Evolutionary conservation across 2,329 filamentous ascomycete genomes (phyloP).

Genomic region (Xylariomycetidae sp.): DNA sequence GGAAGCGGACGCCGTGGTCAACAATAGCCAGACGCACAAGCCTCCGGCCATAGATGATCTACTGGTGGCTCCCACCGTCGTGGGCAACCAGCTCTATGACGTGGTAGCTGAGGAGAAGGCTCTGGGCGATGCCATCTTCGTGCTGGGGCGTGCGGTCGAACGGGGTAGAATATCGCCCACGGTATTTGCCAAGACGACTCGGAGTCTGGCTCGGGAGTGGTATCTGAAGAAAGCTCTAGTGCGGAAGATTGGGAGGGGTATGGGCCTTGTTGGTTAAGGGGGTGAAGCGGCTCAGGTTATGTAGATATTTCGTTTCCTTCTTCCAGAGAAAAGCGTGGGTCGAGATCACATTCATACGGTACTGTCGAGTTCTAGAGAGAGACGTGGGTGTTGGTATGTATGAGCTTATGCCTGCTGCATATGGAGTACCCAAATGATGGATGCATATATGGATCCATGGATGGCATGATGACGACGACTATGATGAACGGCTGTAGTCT

Average conservation of each 20-base stretch:
- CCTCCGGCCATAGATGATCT: slow-evolving; percentile 83
- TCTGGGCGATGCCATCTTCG: slow-evolving; percentile 81
- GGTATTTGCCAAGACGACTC: slow-evolving; percentile 75
- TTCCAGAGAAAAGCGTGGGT: too few species aligned
- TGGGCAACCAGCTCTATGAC: slow-evolving; percentile 87
- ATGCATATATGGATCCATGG: too few species aligned
- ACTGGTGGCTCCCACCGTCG: slow-evolving; percentile 87
- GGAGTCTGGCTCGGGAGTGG: slow-evolving; percentile 71
- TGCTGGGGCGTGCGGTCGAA: slow-evolving; percentile 71
- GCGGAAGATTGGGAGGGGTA: slow-evolving; percentile 70
- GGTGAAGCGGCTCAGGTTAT: background rate
- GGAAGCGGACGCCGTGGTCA: slow-evolving; percentile 74
- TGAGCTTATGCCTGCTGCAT: too few species aligned
- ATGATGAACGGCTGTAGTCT: too few species aligned
- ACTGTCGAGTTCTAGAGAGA: too few species aligned
- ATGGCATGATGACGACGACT: too few species aligned
- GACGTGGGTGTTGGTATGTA: too few species aligned
- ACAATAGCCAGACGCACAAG: slow-evolving; percentile 62
- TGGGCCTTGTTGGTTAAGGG: slow-evolving; percentile 55
- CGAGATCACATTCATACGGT: too few species aligned
- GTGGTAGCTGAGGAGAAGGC: slow-evolving; percentile 85
- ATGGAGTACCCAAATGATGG: too few species aligned
- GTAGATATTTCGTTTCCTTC: slow-evolving; percentile 1
- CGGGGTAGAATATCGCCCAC: slow-evolving; percentile 63
- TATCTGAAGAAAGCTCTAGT: slow-evolving; percentile 79